Evolutionary conservation across 1,284 basidiomycete genomes (phyloP).

Genomic region (Inonotus hispidus): DNA sequence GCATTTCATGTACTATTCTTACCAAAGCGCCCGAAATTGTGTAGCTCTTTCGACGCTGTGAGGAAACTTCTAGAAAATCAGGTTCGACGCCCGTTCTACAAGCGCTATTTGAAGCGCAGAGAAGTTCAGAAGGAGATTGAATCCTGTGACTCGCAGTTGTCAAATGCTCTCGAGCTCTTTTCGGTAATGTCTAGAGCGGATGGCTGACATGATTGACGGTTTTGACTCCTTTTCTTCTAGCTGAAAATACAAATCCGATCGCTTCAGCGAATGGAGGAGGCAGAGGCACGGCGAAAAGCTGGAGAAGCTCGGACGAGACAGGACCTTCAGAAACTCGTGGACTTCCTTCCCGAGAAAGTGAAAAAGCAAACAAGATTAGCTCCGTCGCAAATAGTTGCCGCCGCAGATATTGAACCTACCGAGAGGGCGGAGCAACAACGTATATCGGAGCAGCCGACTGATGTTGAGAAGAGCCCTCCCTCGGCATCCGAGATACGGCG

Average conservation of each 20-base stretch:
- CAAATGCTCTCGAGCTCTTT: slow-evolving; percentile 51
- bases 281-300: slow-evolving; percentile 18
- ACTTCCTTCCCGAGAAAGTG: slow-evolving; percentile 23
- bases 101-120: slow-evolving; percentile 70
- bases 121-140: slow-evolving; percentile 55
- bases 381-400: slow-evolving; percentile 24
- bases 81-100: slow-evolving; percentile 63
- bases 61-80: slow-evolving; percentile 51
- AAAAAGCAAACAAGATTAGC: slow-evolving; percentile 14
- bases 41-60: slow-evolving; percentile 41
- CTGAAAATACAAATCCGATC: slow-evolving; percentile 46
- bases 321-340: slow-evolving; percentile 22
- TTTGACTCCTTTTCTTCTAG: not conserved
- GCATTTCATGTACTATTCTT: not conserved
- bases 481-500: not conserved
- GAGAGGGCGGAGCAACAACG: not conserved
- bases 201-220: not conserved
- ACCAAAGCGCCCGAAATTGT: too few relatives aligned
- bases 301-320: slow-evolving; percentile 20
- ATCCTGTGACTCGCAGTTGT: slow-evolving; percentile 46
- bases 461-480: not conserved
- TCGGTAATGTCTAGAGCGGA: slow-evolving; percentile 35
- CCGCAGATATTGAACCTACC: slow-evolving; percentile 21
- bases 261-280: slow-evolving; percentile 45
- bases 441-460: not conserved